These are phyloP conservation scores for Populus hybrid DNA, from an alignment of 441 rosid species.

Conservation along the genomic window DNA sequence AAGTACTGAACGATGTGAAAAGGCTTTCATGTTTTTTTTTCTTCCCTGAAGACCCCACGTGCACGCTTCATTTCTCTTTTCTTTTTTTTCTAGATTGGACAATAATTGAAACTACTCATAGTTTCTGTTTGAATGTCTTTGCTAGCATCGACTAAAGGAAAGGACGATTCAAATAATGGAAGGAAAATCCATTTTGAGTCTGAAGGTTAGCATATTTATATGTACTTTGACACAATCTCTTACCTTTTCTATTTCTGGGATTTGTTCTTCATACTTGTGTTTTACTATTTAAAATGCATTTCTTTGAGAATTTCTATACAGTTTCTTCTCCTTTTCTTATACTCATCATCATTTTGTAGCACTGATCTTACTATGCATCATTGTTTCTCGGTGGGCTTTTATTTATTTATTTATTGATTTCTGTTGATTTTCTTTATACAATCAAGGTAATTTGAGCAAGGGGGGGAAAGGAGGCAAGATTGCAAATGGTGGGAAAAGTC, in stretches of 20 bases:
- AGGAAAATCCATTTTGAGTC: not conserved
- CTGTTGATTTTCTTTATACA: not conserved
- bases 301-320: not conserved
- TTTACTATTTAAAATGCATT: not conserved
- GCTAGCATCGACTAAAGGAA: conserved; percentile 12
- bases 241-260: not conserved
- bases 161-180: not conserved
- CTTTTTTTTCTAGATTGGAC: not conserved
- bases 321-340: not conserved
- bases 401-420: not conserved
- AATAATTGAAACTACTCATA: not conserved
- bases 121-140: conserved; percentile 13
- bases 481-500: conserved; percentile 35
- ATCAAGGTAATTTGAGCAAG: conserved; percentile 37
- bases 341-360: not conserved
- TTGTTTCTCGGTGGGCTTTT: not conserved
- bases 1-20: not conserved
- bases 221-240: not conserved
- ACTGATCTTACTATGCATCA: not conserved
- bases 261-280: not conserved
- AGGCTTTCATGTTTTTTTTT: not conserved
- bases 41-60: not conserved
- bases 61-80: too few relatives aligned
- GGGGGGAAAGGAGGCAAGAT: conserved; percentile 59
- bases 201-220: not conserved